phyloP scores from a whole-genome alignment of 2,329 filamentous ascomycete genomes.

The Bipolaris sorokiniana region DNA sequence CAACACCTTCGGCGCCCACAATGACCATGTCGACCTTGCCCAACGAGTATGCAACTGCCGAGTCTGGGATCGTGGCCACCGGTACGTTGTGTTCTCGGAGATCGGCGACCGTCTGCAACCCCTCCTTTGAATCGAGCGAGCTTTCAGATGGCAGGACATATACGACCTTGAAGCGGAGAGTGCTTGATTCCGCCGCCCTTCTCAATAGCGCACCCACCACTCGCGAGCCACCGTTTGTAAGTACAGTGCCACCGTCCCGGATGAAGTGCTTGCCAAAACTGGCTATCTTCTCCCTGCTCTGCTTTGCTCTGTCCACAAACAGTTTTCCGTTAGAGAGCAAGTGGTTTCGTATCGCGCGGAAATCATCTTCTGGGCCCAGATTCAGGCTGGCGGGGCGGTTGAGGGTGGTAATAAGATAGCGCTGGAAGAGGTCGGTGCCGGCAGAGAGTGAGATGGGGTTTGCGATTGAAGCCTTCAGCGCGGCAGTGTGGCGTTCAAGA shows the following conservation, averaged over 20 bases:
- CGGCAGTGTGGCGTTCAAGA: slow-evolving; percentile 75
- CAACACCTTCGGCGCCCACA: slow-evolving; percentile 79
- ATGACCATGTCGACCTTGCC: slow-evolving; percentile 73
- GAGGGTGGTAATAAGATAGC: slow-evolving; percentile 82
- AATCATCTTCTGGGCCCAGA: slow-evolving; percentile 66
- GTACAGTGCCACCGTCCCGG: slow-evolving; percentile 76
- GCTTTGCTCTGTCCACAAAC: slow-evolving; percentile 86
- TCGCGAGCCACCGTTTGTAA: slow-evolving; percentile 87
- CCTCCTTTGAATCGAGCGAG: slow-evolving; percentile 60
- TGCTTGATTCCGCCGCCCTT: slow-evolving; percentile 71
- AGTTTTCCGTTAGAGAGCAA: slow-evolving; percentile 83
- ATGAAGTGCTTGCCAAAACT: slow-evolving; percentile 79
- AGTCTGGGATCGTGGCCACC: slow-evolving; percentile 79
- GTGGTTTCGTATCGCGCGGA: slow-evolving; percentile 82
- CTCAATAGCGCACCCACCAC: slow-evolving; percentile 80
- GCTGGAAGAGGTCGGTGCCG: slow-evolving; percentile 93
- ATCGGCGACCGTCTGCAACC: slow-evolving; percentile 71
- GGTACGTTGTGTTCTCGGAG: slow-evolving; percentile 77
- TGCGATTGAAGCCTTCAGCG: slow-evolving; percentile 76
- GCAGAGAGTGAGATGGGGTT: slow-evolving; percentile 93
- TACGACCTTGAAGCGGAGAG: slow-evolving; percentile 79
- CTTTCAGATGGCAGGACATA: slow-evolving; percentile 59
- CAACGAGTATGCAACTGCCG: slow-evolving; percentile 80
- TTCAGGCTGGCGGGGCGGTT: slow-evolving; percentile 56
- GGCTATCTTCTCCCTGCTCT: slow-evolving; percentile 82